Evolutionary conservation across 1,139 yeast genomes (phyloP), one percentile per base, ranked within the genome.

Genomic region (Sugiyamaella sp.): DNA sequence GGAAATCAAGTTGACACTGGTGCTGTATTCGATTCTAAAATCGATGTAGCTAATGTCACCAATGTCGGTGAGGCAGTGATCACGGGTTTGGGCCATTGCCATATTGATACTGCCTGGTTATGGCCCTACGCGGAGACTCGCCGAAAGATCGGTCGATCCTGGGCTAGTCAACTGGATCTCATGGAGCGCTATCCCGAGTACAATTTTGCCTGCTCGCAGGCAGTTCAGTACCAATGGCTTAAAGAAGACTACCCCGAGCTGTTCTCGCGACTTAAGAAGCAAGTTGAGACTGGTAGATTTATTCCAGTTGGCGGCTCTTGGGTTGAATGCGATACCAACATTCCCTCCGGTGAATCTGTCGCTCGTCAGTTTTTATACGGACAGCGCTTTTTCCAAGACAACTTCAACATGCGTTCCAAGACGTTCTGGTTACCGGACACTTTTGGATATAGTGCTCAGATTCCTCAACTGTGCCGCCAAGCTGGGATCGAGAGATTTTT

Each of bases 71-170:
- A 48, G 22, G 54, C 60, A 44, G 68, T 74, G 32, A 95, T 89
- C 5, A 85, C 75, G 67, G 96, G 89, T 3, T 78, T 91, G 59
- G 98, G 98, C 44, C 88, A 91, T 67, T 91, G 98, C 68, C 98
- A 91, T 70, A 91, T 91, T 63, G 98, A 91, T 67, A 91, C 97
- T 32, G 97, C 96, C 22, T 89, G 97, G 96, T 76, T 88, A 58
- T 91, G 98, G 98, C 97, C 97, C 12, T 91, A 87, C 75, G 97
- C 96, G 2, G 97, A 91, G 70, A 89, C 97, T 0, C 84, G 86
- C 63, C 80, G 97, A 56, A 90, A 90, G 67, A 82, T 90, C 58
- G 96, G 89, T 3, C 80, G 98, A 60, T 89, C 97, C 3, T 91
- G 97, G 97, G 84, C 96, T 0, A 82, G 96, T 9, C 98, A 91